These are phyloP conservation scores for Groenewaldozyma salmanticensis DNA, from an alignment of 805 yeast species.

Conservation along the genomic window DNA sequence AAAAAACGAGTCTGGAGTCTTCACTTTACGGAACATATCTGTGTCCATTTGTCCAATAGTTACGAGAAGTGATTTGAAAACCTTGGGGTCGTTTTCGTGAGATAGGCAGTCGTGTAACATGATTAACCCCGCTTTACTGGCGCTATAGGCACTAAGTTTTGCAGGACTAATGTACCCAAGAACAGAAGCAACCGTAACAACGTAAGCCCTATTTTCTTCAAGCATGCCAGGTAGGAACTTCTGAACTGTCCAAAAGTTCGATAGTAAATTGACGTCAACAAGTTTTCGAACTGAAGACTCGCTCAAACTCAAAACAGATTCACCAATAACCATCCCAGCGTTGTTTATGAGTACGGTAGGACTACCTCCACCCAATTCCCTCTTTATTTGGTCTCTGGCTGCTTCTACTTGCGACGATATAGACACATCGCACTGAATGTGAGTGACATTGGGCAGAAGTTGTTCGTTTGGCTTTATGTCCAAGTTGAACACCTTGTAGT, in stretches of 20 bases:
- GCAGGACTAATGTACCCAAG: slow-evolving; percentile 84
- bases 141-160: slow-evolving; percentile 66
- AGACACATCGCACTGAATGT: slow-evolving; percentile 64
- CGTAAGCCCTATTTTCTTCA: slow-evolving; percentile 49
- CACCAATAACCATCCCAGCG: slow-evolving; percentile 59
- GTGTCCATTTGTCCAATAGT: slow-evolving; percentile 87
- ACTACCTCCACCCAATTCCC: slow-evolving; percentile 45
- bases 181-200: slow-evolving; percentile 75
- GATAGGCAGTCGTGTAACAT: slow-evolving; percentile 75
- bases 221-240: slow-evolving; percentile 69
- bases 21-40: slow-evolving; percentile 59
- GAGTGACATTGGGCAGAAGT: slow-evolving; percentile 37
- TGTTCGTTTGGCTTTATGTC: slow-evolving; percentile 42
- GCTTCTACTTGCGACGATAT: slow-evolving; percentile 35
- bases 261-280: slow-evolving; percentile 56
- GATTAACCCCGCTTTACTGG: slow-evolving; percentile 78
- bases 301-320: slow-evolving; percentile 43
- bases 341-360: slow-evolving; percentile 67
- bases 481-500: slow-evolving; percentile 51
- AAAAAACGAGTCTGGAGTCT: slow-evolving; percentile 60
- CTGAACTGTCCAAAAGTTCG: slow-evolving; percentile 63
- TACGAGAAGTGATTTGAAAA: slow-evolving; percentile 63
- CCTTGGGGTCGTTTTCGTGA: slow-evolving; percentile 27
- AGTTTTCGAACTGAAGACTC: slow-evolving; percentile 43
- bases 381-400: slow-evolving; percentile 32